Base-by-base conservation (phyloP, 768 basidiomycete species). In the Gautieria morchelliformis region DNA sequence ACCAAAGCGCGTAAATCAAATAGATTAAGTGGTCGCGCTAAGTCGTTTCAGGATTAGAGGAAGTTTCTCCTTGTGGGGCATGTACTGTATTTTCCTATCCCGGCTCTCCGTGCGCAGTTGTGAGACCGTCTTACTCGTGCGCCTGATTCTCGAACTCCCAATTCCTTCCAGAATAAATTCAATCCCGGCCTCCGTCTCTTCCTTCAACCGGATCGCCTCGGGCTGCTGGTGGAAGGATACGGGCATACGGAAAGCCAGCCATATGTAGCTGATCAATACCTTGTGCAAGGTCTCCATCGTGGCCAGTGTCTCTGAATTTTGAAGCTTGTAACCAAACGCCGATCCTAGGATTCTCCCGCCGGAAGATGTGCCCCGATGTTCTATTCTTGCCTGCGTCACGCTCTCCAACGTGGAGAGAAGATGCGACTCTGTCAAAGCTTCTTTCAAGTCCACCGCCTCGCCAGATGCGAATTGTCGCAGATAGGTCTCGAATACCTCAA, bases 261-360 rank as follows among this genome's bases (percentile, higher is more conserved):
- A 99, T 50, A 92, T 72, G 69, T 97, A 97, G 20, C 87, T 63
- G 14, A 85, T 83, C 30, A 91, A 64, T 32, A 81, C 71, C 63
- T 85, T 87, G 70, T 99, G 93, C 59, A 90, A 70, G 5, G 77
- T 74, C 69, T 97, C 94, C 47, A 97, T 69, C 15, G 50, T 52
- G 40, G 20, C 30, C 62, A 66, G 63, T 19, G 58, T 61, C 37
- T 32, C 27, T 40, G 41, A 62, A 37, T 41, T 55, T 47, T 49
- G 11, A 45, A n/a, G 32, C 52, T 52, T 12, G 61, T 53, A 27
- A 27, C 54, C 32, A 30, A 44, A 14, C 39, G 46, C 27, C 50
- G 42, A 22, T 58, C 59, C 49, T 56, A 53, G 42, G 32, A 45
- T 37, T 10, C 14, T 32, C 20, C 30, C 19, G 50, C 22, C 41